Base-by-base conservation (phyloP, 805 yeast genomes). In the Lachancea waltii region DNA sequence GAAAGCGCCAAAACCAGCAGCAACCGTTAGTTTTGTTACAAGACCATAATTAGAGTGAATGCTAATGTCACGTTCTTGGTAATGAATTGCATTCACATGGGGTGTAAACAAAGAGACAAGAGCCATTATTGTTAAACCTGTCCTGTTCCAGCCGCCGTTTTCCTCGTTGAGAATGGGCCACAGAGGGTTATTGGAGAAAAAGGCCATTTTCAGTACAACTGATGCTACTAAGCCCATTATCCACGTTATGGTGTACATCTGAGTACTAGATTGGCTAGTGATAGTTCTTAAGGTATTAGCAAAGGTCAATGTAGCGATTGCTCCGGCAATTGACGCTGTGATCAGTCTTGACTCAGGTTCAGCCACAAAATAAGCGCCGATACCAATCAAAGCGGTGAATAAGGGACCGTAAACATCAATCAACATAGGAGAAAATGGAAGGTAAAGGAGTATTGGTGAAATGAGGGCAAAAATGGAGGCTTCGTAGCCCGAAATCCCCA, bases 401-500 rank as follows among this genome's bases (percentile, higher is more conserved):
- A 70, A 44, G 47, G 49, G 41, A 34, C 63, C 64, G 38, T 55
- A 56, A 26, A 56, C 56, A 25, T 49, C 44, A 18, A 46, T 54
- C 33, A 51, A 36, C 13, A 47, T 48, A 22, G 59, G 48, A 29
- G 49, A 22, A n/a, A 64, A 63, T 11, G 76, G 69, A 11, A 79
- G 46, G 4, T 62, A 61, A 19, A 82, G 62, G 2, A 83, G 28
- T 10, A 79, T 42, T 1, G 95, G 86, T 3, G 83, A 70, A 8
- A 77, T 38, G 26, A 79, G 65, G 16, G 77, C 64, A 5, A 76
- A 54, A 33, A 85, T 68, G 3, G 78, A 72, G 0, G 82, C 82
- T 63, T 92, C 98, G 58, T 84, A 89, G 3, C 98, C 98, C 2
- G 95, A 83, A 31, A 92, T 81, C 5, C 97, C 97, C 97, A 92